Percentiles rank a stretch among this genome's conserved stretches.
phyloP scores from a whole-genome alignment of 192 early-diverging fungal genomes.

The Phlyctochytrium bullatum region DNA sequence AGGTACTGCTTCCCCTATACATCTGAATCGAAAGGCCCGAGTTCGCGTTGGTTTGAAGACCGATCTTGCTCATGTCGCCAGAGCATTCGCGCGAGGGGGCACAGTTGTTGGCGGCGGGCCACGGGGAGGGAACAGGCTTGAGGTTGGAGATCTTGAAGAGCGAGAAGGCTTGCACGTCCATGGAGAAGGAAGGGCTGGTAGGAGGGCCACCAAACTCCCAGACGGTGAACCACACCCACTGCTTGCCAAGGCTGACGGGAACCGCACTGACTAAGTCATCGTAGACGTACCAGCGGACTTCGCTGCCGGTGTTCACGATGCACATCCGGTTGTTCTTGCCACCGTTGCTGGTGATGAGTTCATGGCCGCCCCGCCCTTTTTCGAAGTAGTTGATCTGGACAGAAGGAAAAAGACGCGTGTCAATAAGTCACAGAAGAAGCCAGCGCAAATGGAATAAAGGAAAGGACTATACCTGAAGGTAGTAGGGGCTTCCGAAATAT shows the following conservation, averaged over 20 bases:
- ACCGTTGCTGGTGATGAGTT: not conserved
- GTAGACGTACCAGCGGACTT: not conserved
- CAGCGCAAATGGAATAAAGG: no score
- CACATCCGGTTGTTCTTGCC: not conserved
- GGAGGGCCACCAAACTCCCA: not conserved
- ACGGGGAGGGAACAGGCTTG: no score
- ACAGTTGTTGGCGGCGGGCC: not conserved
- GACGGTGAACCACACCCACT: not conserved
- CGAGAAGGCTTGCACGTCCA: not conserved
- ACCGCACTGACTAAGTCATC: not conserved
- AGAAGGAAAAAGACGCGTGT: not conserved
- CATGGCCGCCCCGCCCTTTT: not conserved
- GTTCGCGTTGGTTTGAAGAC: not conserved
- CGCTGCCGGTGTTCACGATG: not conserved
- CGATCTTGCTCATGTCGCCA: not conserved
- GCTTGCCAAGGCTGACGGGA: not conserved
- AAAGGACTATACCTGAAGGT: not conserved
- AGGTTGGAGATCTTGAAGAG: no score
- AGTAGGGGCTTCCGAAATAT: not conserved
- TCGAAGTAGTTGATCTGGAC: not conserved
- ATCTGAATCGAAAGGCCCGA: not conserved
- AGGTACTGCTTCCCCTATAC: not conserved
- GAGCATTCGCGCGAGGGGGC: not conserved
- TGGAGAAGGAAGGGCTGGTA: not conserved
- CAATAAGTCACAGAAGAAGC: no score